Percentiles rank a stretch among this genome's conserved stretches.
phyloP scores from a whole-genome alignment of 768 basidiomycete genomes.

The Austroboletus eburneus region DNA sequence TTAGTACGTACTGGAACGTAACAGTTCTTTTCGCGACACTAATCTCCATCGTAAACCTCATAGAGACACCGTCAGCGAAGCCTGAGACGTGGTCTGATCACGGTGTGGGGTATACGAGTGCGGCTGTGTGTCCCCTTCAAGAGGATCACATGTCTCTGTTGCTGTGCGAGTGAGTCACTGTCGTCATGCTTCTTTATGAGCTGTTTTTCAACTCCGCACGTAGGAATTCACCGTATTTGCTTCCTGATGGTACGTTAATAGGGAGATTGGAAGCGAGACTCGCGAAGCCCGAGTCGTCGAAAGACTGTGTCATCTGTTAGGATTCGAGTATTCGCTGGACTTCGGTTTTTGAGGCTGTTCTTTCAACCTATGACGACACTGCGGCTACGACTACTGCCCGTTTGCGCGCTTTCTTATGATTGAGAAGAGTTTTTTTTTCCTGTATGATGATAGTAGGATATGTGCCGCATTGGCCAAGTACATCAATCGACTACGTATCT shows the following conservation, averaged over 20 bases:
- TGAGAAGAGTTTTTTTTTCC: no score
- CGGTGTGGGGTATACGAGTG: conserved; percentile 10
- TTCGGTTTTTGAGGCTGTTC: no score
- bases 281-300: conserved; percentile 5
- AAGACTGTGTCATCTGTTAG: conserved; percentile 15
- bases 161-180: conserved; percentile 7
- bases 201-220: neutral
- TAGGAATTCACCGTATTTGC: conserved; percentile 14
- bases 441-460: no score
- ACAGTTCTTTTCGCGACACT: no score
- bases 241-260: conserved; percentile 18
- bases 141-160: neutral
- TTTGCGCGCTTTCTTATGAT: no score
- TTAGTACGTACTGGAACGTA: neutral
- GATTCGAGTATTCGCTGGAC: neutral
- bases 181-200: neutral
- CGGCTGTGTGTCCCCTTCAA: conserved; percentile 3
- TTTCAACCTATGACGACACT: no score
- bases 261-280: conserved; percentile 14
- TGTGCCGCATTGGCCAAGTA: no score
- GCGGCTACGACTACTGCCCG: no score
- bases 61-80: conserved; percentile 3
- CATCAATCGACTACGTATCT: no score
- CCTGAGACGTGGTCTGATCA: conserved; percentile 17
- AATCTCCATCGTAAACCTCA: neutral